Evolutionary conservation across 352 stramenopile genomes (phyloP), one percentile per base, ranked within the genome.

Genomic region (Thalassiosira hispida): DNA sequence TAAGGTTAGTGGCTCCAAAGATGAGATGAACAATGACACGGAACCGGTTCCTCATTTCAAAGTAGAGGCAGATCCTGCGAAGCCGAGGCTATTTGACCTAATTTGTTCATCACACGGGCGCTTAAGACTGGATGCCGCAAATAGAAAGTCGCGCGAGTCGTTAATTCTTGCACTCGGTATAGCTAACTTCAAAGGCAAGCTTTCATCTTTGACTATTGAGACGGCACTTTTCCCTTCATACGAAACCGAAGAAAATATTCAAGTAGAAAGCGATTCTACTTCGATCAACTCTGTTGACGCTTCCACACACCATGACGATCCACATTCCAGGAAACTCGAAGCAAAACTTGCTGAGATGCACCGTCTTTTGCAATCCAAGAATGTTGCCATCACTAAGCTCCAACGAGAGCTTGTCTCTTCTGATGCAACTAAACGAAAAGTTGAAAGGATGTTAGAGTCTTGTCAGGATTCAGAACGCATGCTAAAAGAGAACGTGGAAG

Each of bases 161-260:
- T 75, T 92, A 20, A 60, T 92, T n/a, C 70, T 91, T 31, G 72
- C 84, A 12, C 27, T 92, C 16, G 84, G 84, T 16, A 83, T 91
- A 69, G 79, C 84, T 6, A 89, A 89, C 61, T 91, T 80, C 57
- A 61, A 68, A 31, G 81, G 79, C 20, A 80, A 71, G 22, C 70
- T 82, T 18, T 75, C 75, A 56, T 76, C 76, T 18, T 31, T 78
- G 6, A 59, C 62, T 20, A 62, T 20, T 51, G 62, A 83, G 16
- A 79, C 69, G 56, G 42, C 31, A 7, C 31, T 79, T 49, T 73
- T 74, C n/a, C 49, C 35, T 33, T 61, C 33, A 52, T 64, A n/a
- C 14, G 31, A 49, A 64, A 53, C 8, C 25, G 44, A 44, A 31
- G 29, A 53, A n/a, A 27, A 20, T 20, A 55, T 55, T 20, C 20